These are phyloP conservation scores for Oryza meyeriana DNA, from an alignment of 176 grass and related monocot species.

Conservation along the genomic window DNA sequence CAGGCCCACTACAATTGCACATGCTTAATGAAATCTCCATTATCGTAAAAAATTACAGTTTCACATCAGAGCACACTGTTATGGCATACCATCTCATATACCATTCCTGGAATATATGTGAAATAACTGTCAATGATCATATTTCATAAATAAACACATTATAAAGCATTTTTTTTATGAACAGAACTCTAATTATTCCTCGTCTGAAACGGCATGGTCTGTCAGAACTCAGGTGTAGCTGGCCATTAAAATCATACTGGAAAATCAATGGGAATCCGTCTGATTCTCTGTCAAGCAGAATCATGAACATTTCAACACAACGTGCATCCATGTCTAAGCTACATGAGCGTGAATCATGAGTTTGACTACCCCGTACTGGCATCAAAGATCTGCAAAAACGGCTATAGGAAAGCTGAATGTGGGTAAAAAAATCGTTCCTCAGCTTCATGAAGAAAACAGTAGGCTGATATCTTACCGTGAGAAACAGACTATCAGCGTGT, in stretches of 20 bases:
- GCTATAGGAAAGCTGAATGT: too few relatives aligned
- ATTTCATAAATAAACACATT: neutral
- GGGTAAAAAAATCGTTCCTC: too few relatives aligned
- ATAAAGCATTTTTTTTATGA: neutral
- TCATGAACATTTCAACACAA: slow-evolving; percentile 7
- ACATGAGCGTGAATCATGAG: neutral
- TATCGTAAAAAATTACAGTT: neutral
- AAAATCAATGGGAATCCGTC: slow-evolving; percentile 37
- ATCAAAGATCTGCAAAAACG: too few relatives aligned
- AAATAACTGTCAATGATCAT: neutral
- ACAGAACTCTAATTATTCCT: neutral
- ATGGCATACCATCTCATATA: neutral
- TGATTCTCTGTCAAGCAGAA: slow-evolving; percentile 52
- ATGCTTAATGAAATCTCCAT: neutral
- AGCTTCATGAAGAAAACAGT: too few relatives aligned
- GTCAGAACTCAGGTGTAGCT: slow-evolving; percentile 48
- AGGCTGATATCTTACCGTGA: too few relatives aligned
- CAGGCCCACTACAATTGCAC: neutral
- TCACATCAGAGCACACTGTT: neutral
- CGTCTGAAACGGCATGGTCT: slow-evolving; percentile 15
- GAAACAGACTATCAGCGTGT: too few relatives aligned
- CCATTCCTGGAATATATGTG: neutral
- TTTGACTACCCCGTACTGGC: neutral
- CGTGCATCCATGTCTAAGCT: neutral
- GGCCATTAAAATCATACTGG: slow-evolving; percentile 37